phyloP scores from a whole-genome alignment of 192 early-diverging fungal species.

The Gaertneriomyces sp. region DNA sequence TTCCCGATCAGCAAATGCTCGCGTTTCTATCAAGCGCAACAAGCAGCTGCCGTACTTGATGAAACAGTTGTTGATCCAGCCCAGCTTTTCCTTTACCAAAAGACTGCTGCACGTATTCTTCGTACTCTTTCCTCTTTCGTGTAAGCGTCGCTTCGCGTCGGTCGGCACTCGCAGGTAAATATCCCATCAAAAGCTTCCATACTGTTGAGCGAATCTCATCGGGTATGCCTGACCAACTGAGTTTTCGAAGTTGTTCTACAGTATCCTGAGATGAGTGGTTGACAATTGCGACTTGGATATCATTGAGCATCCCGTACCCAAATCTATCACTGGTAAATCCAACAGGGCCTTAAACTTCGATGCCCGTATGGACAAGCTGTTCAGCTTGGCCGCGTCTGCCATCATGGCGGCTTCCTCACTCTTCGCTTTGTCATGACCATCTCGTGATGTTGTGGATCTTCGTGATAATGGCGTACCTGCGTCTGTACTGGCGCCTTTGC shows the following conservation, averaged over 20 bases:
- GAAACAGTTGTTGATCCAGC: conserved; percentile 83
- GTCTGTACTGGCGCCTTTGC: conserved; percentile 17
- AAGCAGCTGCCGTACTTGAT: conserved; percentile 60
- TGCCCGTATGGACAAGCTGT: conserved; percentile 48
- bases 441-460: background rate
- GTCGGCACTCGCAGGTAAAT: conserved; percentile 85
- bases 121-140: conserved; percentile 91
- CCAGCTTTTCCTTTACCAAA: conserved; percentile 73
- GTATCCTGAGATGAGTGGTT: too few relatives aligned
- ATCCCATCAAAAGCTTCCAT: conserved; percentile 94
- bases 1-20: background rate
- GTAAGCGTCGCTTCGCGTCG: conserved; percentile 74
- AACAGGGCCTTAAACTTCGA: conserved; percentile 60
- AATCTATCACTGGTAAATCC: conserved; percentile 52
- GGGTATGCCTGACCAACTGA: conserved; percentile 94
- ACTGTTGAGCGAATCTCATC: conserved; percentile 76
- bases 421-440: conserved; percentile 15
- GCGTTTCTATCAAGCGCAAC: background rate
- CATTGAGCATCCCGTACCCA: conserved; percentile 30
- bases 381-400: conserved; percentile 50
- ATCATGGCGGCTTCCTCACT: conserved; percentile 47
- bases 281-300: background rate
- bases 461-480: background rate
- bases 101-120: conserved; percentile 78
- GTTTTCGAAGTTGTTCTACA: conserved; percentile 63